Evolutionary conservation across 345 rosid species (phyloP).

Genomic region (Populus tremula): DNA sequence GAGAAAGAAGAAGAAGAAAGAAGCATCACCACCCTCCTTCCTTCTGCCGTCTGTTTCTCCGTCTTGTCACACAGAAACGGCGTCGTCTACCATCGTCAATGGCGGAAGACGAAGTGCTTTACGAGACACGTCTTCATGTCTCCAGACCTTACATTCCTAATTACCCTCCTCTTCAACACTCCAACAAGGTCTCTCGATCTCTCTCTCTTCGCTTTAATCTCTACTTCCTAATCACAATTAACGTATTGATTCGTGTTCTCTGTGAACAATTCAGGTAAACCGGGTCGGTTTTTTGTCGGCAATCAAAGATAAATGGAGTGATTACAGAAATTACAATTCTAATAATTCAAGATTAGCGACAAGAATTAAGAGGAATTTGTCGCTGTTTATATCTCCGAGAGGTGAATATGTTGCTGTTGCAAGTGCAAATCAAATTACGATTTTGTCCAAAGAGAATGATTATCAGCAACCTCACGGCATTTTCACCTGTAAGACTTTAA

Average conservation of each 20-base stretch:
- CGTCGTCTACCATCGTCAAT: background rate
- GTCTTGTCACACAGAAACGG: background rate
- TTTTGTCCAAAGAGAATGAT: constrained; percentile 69
- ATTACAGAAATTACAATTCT: constrained; percentile 32
- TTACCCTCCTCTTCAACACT: constrained; percentile 60
- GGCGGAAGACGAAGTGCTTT: constrained; percentile 42
- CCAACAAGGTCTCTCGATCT: constrained; percentile 35
- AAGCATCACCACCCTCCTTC: background rate
- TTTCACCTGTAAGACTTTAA: constrained; percentile 52
- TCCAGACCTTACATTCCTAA: constrained; percentile 54
- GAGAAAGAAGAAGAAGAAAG: background rate
- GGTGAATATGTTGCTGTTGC: constrained; percentile 85
- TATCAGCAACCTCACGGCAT: constrained; percentile 61
- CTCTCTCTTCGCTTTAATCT: background rate
- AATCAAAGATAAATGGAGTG: constrained; percentile 65
- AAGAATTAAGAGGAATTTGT: constrained; percentile 38
- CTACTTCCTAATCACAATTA: background rate
- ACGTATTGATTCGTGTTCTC: background rate
- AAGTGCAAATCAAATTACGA: constrained; percentile 61
- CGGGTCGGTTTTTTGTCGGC: constrained; percentile 19
- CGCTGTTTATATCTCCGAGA: constrained; percentile 65
- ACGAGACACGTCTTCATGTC: constrained; percentile 66
- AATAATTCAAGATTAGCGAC: constrained; percentile 18
- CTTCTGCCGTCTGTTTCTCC: background rate
- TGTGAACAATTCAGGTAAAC: constrained; percentile 36